Conservation (phyloP, 495 filamentous ascomycete species). For the Halenospora varia region DNA sequence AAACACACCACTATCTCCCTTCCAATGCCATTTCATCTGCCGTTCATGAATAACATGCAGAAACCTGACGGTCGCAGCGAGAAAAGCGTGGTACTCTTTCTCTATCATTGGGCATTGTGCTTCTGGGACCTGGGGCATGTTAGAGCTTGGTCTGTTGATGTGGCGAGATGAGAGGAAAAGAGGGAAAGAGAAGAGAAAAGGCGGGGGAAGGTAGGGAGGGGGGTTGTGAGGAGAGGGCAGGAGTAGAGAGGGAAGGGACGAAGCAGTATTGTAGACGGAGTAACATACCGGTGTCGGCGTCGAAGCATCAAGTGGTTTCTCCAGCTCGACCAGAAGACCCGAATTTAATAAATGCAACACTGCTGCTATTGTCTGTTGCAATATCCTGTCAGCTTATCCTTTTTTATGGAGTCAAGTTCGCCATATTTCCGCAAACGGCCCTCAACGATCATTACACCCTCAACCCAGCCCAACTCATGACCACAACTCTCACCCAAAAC, state of each 20-base stretch:
- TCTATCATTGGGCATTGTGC: slow-evolving; percentile 8
- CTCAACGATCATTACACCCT: too few relatives aligned
- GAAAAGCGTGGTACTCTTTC: slow-evolving; percentile 21
- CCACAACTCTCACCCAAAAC: too few relatives aligned
- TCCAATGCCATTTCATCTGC: slow-evolving; percentile 18
- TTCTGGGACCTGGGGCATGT: background rate
- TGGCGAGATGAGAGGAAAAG: background rate
- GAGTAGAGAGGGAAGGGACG: background rate
- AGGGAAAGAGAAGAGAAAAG: background rate
- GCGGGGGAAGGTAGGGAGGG: background rate
- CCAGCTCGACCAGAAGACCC: slow-evolving; percentile 14
- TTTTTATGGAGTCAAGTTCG: background rate
- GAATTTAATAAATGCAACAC: slow-evolving; percentile 13
- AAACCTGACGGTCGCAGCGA: slow-evolving; percentile 17
- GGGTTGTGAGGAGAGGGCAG: background rate
- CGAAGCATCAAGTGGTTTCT: slow-evolving; percentile 10
- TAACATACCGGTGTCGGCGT: too few relatives aligned
- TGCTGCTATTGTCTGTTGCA: slow-evolving; percentile 13
- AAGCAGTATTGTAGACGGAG: background rate
- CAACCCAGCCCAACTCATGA: too few relatives aligned
- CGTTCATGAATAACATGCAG: slow-evolving; percentile 17
- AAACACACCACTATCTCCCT: slow-evolving; percentile 9
- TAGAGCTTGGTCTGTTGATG: background rate
- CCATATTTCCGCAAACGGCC: background rate
- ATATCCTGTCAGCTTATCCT: background rate